Conservation (phyloP, 2,329 filamentous ascomycete genomes). For the Xenosphaeropsis pyriputrescens region DNA sequence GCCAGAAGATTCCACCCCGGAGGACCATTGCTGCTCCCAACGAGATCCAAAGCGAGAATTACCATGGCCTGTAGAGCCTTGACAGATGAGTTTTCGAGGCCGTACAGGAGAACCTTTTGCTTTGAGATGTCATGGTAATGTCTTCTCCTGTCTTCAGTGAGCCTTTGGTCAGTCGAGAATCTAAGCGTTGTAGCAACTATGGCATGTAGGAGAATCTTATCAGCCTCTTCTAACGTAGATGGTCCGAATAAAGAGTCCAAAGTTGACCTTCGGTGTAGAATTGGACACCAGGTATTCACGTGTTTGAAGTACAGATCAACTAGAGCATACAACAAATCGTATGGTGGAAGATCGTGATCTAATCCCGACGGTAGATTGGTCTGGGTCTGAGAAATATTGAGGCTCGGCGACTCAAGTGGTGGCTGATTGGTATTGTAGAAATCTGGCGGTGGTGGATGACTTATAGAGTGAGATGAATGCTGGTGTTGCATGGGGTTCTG, state of each 20-base stretch:
- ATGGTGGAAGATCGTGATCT: constrained; percentile 58
- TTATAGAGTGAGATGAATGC: background rate
- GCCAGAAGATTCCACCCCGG: constrained; percentile 88
- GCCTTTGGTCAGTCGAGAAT: constrained; percentile 62
- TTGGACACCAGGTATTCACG: constrained; percentile 76
- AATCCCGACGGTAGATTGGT: constrained; percentile 24
- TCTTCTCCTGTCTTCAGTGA: constrained; percentile 58
- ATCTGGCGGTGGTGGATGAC: constrained; percentile 11
- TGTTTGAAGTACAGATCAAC: constrained; percentile 70
- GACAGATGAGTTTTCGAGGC: constrained; percentile 79
- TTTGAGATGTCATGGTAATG: constrained; percentile 73
- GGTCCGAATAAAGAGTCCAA: constrained; percentile 71
- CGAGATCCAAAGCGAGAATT: constrained; percentile 72
- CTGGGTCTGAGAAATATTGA: constrained; percentile 33
- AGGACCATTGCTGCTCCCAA: constrained; percentile 77
- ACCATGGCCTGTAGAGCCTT: constrained; percentile 78
- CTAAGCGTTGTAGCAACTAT: constrained; percentile 80
- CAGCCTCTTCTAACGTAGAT: constrained; percentile 62
- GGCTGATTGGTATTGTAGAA: constrained; percentile 17
- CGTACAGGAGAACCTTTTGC: constrained; percentile 74
- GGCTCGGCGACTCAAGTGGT: constrained; percentile 40
- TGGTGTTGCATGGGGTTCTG: constrained; percentile 21
- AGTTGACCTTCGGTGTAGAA: constrained; percentile 73
- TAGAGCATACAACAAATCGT: constrained; percentile 57
- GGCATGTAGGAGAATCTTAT: constrained; percentile 70